phyloP scores from a whole-genome alignment of 2,329 filamentous ascomycete species.

The Colletotrichum magnum region DNA sequence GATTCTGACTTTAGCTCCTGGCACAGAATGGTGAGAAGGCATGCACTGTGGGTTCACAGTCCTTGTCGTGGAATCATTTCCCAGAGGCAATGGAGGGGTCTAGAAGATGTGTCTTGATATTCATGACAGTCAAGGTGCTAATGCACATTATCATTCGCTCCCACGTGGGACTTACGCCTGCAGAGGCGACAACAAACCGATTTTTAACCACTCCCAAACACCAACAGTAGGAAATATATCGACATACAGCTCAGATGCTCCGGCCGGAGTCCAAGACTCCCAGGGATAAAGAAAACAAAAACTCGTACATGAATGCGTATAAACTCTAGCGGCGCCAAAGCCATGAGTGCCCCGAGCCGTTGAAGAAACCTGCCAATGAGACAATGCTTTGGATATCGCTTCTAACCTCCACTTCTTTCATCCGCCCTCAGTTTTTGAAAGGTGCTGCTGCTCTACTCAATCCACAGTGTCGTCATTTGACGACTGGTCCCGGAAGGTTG shows the following conservation, averaged over 20 bases:
- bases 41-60: no score
- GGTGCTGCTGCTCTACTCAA: conserved; percentile 5
- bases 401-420: conserved; percentile 14
- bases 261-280: conserved; percentile 2
- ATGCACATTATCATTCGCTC: conserved; percentile 2
- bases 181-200: not conserved
- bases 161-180: not conserved
- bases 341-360: conserved; percentile 18
- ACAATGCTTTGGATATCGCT: conserved; percentile 34
- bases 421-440: not conserved
- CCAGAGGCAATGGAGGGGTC: no score
- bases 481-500: conserved; percentile 27
- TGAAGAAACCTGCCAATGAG: conserved; percentile 20
- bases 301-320: conserved; percentile 13
- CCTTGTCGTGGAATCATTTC: no score
- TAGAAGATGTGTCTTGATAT: conserved; percentile 11
- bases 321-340: conserved; percentile 27
- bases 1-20: no score
- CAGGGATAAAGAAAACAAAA: not conserved
- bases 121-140: conserved; percentile 16
- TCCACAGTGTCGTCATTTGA: conserved; percentile 38
- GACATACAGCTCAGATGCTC: conserved; percentile 23
- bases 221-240: conserved; percentile 7
- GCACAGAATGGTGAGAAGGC: no score
- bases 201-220: conserved; percentile 18